Evolutionary conservation across 1,284 basidiomycete species (phyloP), one percentile per base, ranked within the genome.

Genomic region (Anthracocystis panici-leucophaei): DNA sequence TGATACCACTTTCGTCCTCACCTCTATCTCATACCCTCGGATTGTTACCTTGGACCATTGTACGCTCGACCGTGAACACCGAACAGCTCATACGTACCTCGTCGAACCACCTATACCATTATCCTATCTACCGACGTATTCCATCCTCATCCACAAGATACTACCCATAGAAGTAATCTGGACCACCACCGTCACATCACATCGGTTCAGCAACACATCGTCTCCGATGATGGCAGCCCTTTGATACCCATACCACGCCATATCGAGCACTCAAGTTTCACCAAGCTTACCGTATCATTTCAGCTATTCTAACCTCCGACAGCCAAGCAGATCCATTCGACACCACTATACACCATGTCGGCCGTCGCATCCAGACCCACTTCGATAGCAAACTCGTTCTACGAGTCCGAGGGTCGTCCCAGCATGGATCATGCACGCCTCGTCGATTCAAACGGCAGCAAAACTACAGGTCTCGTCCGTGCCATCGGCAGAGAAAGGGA

Each of bases 401-500:
- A 65, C 65, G 65, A 74, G 35, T 74, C 71, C 41, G 65, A 74
- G 11, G 61, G 65, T 18, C 53, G 65, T 0, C 61, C 65, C 8
- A 74, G 71, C 71, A 52, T 64, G 64, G 73, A 75, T 7, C 52
- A 31, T 8, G 41, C 42, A 16, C 46, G 16, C 5, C 27, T 45
- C 9, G 6, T 18, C 21, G 51, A 49, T 18, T 25, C 54, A 21
- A 21, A 7, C 11, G 41, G 20, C 46, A 67, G 51, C 67, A 78
- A 78, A 53, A 70, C 68, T 8, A 25, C 46, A 14, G 72, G 65
- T 41, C 72, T 78, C 25, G 71, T 62, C 23, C 65, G 71, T 12
- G 78, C 78, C 44, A 65, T 75, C 25, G 66, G 67, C 5, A 41
- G 75, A 12, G 57, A 71, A 33, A 44, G 57, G n/a, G 63, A 74